phyloP scores from a whole-genome alignment of 192 early-diverging fungal species.

The Chytriomyces sp. region DNA sequence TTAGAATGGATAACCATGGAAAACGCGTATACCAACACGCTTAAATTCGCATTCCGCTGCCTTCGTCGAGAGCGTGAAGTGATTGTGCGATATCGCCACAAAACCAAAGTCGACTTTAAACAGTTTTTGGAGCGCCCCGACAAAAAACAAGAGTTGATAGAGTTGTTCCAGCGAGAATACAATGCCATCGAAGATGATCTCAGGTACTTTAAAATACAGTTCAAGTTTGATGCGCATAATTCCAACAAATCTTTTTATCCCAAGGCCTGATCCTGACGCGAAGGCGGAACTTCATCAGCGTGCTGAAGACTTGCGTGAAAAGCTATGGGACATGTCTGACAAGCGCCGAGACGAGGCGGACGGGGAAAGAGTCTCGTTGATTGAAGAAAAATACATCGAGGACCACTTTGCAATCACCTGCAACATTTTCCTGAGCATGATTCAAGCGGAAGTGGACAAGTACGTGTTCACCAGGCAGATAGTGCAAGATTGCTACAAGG shows the following conservation, averaged over 20 bases:
- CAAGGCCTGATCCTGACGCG: conserved; percentile 58
- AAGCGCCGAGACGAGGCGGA: conserved; percentile 65
- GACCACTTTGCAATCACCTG: conserved; percentile 61
- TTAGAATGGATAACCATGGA: conserved; percentile 65
- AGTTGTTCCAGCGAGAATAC: conserved; percentile 61
- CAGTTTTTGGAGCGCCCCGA: conserved; percentile 62
- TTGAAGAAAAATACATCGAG: conserved; percentile 64
- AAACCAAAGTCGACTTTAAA: conserved; percentile 58
- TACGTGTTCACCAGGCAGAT: conserved; percentile 53
- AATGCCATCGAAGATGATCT: conserved; percentile 67
- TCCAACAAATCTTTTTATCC: neutral
- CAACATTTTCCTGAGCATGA: conserved; percentile 61
- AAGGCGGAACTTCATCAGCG: conserved; percentile 68
- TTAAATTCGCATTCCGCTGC: conserved; percentile 65
- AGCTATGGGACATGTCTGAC: conserved; percentile 66
- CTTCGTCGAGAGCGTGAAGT: conserved; percentile 59
- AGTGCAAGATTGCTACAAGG: conserved; percentile 58
- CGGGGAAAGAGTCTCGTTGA: conserved; percentile 55
- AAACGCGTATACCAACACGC: conserved; percentile 57
- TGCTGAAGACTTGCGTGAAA: conserved; percentile 65
- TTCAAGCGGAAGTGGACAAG: conserved; percentile 65
- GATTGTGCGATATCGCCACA: conserved; percentile 56
- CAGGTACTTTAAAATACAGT: conserved; percentile 35
- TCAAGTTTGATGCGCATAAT: conserved; percentile 1
- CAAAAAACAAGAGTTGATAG: conserved; percentile 59